A percentile compares a stretch with the other conserved stretches of the same genome.
phyloP scores from a whole-genome alignment of 768 basidiomycete genomes.

The Grammothele lineata region DNA sequence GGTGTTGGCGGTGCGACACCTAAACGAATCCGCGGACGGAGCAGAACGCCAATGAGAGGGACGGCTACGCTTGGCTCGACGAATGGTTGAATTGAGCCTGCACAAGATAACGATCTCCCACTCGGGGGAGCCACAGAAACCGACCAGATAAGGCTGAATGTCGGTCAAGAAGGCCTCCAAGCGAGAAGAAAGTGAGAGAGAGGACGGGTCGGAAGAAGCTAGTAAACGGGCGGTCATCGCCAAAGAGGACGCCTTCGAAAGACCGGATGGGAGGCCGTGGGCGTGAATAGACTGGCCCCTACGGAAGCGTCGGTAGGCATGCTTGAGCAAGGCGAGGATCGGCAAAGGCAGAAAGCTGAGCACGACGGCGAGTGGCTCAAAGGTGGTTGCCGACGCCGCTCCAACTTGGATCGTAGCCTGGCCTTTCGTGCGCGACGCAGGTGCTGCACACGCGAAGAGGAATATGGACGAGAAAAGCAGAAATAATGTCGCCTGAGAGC shows the following conservation, averaged over 20 bases:
- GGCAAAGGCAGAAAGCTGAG: constrained; percentile 19
- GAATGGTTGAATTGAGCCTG: constrained; percentile 10
- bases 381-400: background rate
- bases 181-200: background rate
- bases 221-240: no score
- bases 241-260: no score
- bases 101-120: constrained; percentile 24
- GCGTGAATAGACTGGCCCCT: constrained; percentile 18
- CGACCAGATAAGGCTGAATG: constrained; percentile 20
- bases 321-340: constrained; percentile 18
- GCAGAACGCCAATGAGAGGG: constrained; percentile 3
- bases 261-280: background rate
- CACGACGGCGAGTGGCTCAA: constrained; percentile 8
- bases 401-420: constrained; percentile 7
- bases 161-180: background rate
- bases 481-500: no score
- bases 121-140: constrained; percentile 22
- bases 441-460: no score
- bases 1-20: background rate
- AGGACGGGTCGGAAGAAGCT: background rate
- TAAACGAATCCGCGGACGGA: constrained; percentile 4
- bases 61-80: no score
- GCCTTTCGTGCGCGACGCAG: no score
- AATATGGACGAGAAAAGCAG: no score
- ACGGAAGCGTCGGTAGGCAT: constrained; percentile 19